phyloP scores from a whole-genome alignment of 2,329 filamentous ascomycete genomes.

The Fusarium sp. region DNA sequence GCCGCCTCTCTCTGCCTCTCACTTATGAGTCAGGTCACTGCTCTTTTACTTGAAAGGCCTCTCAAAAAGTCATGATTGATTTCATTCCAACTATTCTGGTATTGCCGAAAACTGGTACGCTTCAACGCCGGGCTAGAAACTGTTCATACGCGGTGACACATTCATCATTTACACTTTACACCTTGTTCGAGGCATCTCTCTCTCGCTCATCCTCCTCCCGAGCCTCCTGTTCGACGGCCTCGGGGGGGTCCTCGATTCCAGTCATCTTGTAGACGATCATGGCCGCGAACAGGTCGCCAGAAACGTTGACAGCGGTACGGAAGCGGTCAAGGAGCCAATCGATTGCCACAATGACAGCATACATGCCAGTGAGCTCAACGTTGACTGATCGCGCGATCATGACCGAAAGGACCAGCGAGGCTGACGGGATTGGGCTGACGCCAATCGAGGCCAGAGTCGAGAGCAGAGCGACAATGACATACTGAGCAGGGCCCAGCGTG shows the following conservation, averaged over 20 bases:
- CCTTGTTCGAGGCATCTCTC: slow-evolving; percentile 40
- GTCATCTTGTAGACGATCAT: slow-evolving; percentile 48
- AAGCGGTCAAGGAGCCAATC: slow-evolving; percentile 72
- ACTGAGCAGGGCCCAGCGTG: slow-evolving; percentile 59
- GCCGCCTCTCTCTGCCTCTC: background rate
- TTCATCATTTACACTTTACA: slow-evolving; percentile 20
- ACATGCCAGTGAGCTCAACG: slow-evolving; percentile 65
- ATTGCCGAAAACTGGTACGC: slow-evolving; percentile 11
- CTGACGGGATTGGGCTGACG: slow-evolving; percentile 68
- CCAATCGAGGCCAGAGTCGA: slow-evolving; percentile 68
- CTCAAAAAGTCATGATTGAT: background rate
- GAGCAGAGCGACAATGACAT: slow-evolving; percentile 65
- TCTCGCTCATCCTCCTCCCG: slow-evolving; percentile 26
- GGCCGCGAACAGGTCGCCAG: slow-evolving; percentile 61
- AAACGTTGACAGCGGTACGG: slow-evolving; percentile 67
- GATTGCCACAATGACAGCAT: slow-evolving; percentile 67
- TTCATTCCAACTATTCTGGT: slow-evolving; percentile 7
- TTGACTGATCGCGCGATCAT: slow-evolving; percentile 66
- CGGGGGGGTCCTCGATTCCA: slow-evolving; percentile 40
- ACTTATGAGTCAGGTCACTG: background rate
- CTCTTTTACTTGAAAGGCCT: slow-evolving; percentile 8
- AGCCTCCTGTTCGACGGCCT: slow-evolving; percentile 37
- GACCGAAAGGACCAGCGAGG: slow-evolving; percentile 66
- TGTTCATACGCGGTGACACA: slow-evolving; percentile 1
- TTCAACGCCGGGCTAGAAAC: slow-evolving; percentile 28